Evolutionary conservation across 2,329 filamentous ascomycete genomes (phyloP).

Genomic region (Calonectria crousiana): DNA sequence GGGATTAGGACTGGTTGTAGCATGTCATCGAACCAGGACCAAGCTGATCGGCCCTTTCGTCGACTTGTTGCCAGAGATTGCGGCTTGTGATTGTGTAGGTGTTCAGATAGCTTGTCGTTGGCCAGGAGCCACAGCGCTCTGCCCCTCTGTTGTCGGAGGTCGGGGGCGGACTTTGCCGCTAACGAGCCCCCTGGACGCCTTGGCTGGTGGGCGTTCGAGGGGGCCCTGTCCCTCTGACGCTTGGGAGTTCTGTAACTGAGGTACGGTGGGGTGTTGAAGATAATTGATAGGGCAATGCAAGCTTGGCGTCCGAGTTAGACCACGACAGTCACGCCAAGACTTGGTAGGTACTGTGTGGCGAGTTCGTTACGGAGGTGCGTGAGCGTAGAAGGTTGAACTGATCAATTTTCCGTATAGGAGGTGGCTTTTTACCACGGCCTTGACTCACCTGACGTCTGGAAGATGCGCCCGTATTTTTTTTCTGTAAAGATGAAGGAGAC

Average conservation of each 20-base stretch:
- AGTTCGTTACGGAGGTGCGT: background rate
- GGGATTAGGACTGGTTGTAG: background rate
- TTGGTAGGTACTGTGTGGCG: background rate
- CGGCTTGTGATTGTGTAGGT: background rate
- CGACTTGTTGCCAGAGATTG: background rate
- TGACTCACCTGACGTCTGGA: background rate
- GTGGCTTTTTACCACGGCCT: background rate
- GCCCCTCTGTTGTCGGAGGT: constrained; percentile 1
- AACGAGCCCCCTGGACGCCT: constrained; percentile 9
- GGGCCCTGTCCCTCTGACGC: constrained; percentile 21
- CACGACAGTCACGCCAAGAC: background rate
- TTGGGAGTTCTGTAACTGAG: constrained; percentile 24
- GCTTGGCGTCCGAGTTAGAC: constrained; percentile 16
- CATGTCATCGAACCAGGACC: background rate
- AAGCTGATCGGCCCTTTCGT: background rate
- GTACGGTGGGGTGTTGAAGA: constrained; percentile 13
- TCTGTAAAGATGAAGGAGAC: background rate
- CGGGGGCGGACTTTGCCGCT: constrained; percentile 10
- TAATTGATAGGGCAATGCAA: constrained; percentile 12
- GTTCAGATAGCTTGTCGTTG: background rate
- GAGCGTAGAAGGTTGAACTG: background rate
- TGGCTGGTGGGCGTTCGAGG: constrained; percentile 12
- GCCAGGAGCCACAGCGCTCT: background rate
- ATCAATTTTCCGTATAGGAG: background rate
- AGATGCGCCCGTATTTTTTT: background rate